phyloP scores from a whole-genome alignment of 1,284 basidiomycete species.

The Tetrapyrgos nigripes region DNA sequence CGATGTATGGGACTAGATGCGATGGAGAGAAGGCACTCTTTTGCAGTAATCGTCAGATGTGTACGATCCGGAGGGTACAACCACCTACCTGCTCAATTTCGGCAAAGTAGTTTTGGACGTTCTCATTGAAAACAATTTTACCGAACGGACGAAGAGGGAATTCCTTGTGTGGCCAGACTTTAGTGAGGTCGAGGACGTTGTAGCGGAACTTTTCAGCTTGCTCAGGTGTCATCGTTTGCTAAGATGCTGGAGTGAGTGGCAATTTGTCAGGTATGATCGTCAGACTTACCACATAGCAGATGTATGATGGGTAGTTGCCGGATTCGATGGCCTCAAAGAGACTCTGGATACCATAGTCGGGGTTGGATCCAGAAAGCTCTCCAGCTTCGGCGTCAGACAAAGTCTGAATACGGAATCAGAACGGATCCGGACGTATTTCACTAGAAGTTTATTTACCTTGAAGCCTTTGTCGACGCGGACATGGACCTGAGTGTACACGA shows the following conservation, averaged over 20 bases:
- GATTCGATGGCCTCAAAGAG: constrained; percentile 84
- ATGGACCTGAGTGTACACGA: constrained; percentile 88
- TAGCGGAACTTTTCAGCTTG: constrained; percentile 92
- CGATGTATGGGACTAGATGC: constrained; percentile 87
- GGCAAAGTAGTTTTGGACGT: constrained; percentile 86
- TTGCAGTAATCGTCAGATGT: constrained; percentile 6
- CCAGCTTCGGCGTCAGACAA: constrained; percentile 63
- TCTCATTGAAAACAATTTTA: constrained; percentile 87
- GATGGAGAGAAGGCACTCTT: constrained; percentile 86
- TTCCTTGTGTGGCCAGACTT: constrained; percentile 86
- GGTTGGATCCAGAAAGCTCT: constrained; percentile 73
- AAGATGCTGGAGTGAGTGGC: constrained; percentile 19
- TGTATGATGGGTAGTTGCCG: constrained; percentile 83
- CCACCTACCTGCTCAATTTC: constrained; percentile 80
- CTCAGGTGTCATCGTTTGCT: constrained; percentile 90
- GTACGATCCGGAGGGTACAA: background rate
- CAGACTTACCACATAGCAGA: constrained; percentile 69
- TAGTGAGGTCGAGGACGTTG: constrained; percentile 91
- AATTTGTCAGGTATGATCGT: background rate
- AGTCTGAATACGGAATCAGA: constrained; percentile 49
- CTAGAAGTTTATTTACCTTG: constrained; percentile 54
- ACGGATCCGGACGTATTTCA: background rate
- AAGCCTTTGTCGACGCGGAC: constrained; percentile 77
- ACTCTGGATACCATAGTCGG: constrained; percentile 81
- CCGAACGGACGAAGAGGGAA: constrained; percentile 90